phyloP scores from a whole-genome alignment of 2,329 filamentous ascomycete species.

The Fusarium oxysporum region DNA sequence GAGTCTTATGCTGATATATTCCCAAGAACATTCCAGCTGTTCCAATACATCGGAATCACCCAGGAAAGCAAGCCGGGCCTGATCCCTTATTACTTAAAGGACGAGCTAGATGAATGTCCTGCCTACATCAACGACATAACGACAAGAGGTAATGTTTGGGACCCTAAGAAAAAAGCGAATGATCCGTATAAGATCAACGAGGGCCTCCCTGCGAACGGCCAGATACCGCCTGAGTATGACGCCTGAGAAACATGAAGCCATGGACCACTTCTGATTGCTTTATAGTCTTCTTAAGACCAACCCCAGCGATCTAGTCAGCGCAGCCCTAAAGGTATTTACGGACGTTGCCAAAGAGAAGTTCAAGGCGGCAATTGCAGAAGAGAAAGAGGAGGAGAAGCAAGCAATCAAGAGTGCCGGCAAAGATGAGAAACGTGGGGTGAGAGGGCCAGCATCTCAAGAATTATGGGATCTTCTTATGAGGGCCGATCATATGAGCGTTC shows the following conservation, averaged over 20 bases:
- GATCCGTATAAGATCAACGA: background rate
- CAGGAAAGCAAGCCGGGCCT: background rate
- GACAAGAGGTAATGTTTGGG: background rate
- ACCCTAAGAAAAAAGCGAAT: accelerated
- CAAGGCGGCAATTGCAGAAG: background rate
- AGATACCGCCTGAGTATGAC: background rate
- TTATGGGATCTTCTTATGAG: background rate
- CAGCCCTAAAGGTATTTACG: accelerated
- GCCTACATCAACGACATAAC: background rate
- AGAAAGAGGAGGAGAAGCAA: background rate
- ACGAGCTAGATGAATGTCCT: accelerated
- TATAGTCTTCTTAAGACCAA: accelerated
- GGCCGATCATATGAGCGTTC: background rate
- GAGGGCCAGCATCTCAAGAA: background rate
- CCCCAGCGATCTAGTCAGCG: background rate
- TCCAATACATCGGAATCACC: background rate
- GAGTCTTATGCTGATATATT: too few relatives aligned
- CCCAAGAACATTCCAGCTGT: background rate
- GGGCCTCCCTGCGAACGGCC: background rate
- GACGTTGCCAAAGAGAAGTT: background rate
- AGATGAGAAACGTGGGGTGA: accelerated
- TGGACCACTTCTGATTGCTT: background rate
- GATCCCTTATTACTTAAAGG: accelerated
- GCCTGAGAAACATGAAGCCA: accelerated
- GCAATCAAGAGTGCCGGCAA: accelerated